Base-by-base conservation (phyloP, 2,329 filamentous ascomycete species). In the Arthroderma sp. region DNA sequence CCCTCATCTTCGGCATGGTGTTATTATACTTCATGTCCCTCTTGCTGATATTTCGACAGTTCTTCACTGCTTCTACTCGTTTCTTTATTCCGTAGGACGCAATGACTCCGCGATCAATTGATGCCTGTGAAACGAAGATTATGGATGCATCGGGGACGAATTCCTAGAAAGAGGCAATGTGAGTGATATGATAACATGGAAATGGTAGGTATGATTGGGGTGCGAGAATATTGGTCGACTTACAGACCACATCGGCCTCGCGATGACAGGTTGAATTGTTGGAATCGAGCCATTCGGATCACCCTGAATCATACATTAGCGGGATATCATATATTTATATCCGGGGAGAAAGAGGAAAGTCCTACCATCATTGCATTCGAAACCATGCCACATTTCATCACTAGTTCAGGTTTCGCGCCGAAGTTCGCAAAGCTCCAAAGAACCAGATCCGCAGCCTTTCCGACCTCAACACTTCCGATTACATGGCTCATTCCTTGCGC, bases 11-110 rank as follows among this genome's bases (percentile, higher is more conserved):
- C 9, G 89, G 89, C 77, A 78, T 86, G 44, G 66, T 65, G 57
- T 86, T 79, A 62, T 95, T 95, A 63, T 78, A 88, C 58, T 85
- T 87, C 87, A 95, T 94, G 63, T 95, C 84, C 55, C 66, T 72
- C 73, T 95, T 95, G 37, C 80, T 72, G 38, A 94, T 74, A 30
- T 63, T 74, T 47, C 88, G 73, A 62, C 87, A 94, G 45, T 76
- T 75, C 58, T 73, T 80, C 40, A 95, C 86, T 3, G 85, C 70
- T 66, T 91, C 85, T 51, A 95, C 68, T 39, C 85, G 77, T 64
- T 88, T 94, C 55, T 74, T 75, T 49, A 96, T 69, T 2, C 76
- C 77, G 62, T 95, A 95, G 2, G 69, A 69, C n/a, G 72, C 70
- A 36, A 88, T 75, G 3, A 70, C 69, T 39, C 85, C 85, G 4